These are phyloP conservation scores for Suhomyces guaymorum DNA, from an alignment of 1,139 yeast genomes.

Conservation along the genomic window DNA sequence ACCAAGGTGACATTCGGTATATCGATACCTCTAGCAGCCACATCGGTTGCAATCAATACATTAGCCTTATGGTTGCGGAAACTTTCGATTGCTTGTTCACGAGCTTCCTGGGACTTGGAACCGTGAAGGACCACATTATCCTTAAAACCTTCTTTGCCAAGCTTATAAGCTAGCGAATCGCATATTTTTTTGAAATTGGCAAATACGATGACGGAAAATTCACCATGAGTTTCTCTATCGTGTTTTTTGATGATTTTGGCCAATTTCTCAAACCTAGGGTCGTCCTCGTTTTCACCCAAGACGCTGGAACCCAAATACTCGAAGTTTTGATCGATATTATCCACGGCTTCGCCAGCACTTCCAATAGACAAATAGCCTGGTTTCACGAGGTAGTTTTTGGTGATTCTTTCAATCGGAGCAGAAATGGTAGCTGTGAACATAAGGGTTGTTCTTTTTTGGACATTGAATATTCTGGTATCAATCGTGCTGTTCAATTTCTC, in stretches of 20 bases:
- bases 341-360: conserved; percentile 60
- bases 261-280: conserved; percentile 26
- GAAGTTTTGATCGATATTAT: conserved; percentile 67
- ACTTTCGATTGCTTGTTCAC: conserved; percentile 74
- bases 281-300: conserved; percentile 25
- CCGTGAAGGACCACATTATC: conserved; percentile 75
- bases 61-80: conserved; percentile 63
- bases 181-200: conserved; percentile 76
- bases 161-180: conserved; percentile 57
- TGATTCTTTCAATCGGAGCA: conserved; percentile 63
- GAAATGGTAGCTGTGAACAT: conserved; percentile 97
- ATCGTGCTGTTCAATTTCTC: conserved; percentile 22
- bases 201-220: conserved; percentile 69
- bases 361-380: conserved; percentile 74
- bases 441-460: conserved; percentile 50
- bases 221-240: conserved; percentile 23
- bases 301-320: conserved; percentile 40
- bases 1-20: conserved; percentile 85
- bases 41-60: conserved; percentile 82
- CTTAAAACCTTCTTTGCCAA: conserved; percentile 47
- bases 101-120: conserved; percentile 78
- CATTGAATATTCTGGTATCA: conserved; percentile 31
- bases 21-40: conserved; percentile 91
- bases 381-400: conserved; percentile 56
- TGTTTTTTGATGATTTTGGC: conserved; percentile 26